Evolutionary conservation across 2,329 filamentous ascomycete species (phyloP).

Genomic region (Drechslera avenae): DNA sequence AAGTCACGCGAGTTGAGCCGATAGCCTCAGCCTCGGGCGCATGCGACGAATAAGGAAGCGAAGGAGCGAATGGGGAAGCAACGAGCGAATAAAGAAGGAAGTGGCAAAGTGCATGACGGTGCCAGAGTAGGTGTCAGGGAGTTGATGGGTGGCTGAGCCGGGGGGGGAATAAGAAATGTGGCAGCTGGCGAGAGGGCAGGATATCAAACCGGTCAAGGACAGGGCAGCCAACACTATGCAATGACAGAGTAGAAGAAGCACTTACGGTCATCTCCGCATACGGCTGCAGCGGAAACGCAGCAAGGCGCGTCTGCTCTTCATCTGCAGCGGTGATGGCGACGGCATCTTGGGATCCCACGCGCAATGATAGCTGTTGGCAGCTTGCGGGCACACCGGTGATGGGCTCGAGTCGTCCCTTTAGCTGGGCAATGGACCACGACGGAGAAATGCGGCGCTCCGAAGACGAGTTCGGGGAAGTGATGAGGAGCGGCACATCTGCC

Average conservation of each 20-base stretch:
- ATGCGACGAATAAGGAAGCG: slow-evolving; percentile 20
- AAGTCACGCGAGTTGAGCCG: slow-evolving; percentile 13
- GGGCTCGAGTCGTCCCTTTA: slow-evolving; percentile 87
- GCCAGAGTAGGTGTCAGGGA: slow-evolving; percentile 11
- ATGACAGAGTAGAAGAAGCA: slow-evolving; percentile 38
- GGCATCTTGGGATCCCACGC: slow-evolving; percentile 65
- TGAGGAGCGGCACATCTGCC: slow-evolving; percentile 75
- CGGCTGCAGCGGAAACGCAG: slow-evolving; percentile 68
- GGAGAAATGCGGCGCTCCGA: slow-evolving; percentile 92
- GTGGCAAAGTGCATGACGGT: slow-evolving; percentile 6
- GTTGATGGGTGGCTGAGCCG: slow-evolving; percentile 12
- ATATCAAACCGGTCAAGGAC: slow-evolving; percentile 12
- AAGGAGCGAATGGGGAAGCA: slow-evolving; percentile 15
- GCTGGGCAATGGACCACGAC: slow-evolving; percentile 82
- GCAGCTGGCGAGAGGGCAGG: slow-evolving; percentile 38
- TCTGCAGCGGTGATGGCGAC: slow-evolving; percentile 71
- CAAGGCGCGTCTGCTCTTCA: slow-evolving; percentile 72
- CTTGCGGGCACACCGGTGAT: slow-evolving; percentile 88
- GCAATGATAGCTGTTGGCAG: slow-evolving; percentile 76
- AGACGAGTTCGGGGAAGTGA: slow-evolving; percentile 75
- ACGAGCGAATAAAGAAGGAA: not conserved
- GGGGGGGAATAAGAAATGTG: slow-evolving; percentile 33
- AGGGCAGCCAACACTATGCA: slow-evolving; percentile 23
- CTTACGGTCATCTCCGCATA: slow-evolving; percentile 83
- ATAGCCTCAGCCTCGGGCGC: slow-evolving; percentile 25